Base-by-base conservation (phyloP, 1,284 basidiomycete genomes). In the Moesziomyces parantarcticus region DNA sequence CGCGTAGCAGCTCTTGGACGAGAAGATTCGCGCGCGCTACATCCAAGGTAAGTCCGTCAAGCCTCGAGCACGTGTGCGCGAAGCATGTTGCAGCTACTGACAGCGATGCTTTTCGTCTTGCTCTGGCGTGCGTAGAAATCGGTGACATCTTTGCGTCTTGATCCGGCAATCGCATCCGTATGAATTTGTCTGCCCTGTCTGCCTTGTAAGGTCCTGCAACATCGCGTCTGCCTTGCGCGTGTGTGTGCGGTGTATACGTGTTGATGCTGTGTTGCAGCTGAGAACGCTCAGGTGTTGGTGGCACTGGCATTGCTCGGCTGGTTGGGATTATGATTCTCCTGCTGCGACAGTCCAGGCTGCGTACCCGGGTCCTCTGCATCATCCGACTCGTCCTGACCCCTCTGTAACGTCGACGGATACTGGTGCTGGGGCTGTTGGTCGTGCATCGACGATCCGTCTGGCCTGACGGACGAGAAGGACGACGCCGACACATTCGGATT, bases 21-120 rank as follows among this genome's bases (percentile, higher is more conserved):
- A 78, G 18, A 65, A 63, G 52, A 76, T 78, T 41, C 73, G 76
- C 3, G 59, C 71, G 23, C 69, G 74, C 32, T 78, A 78, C 36
- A 65, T 73, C 32, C 73, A 66, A 67, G 75, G 75, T 77, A 34
- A 43, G 72, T 68, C 9, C 29, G 18, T 44, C 23, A 10, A n/a
- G n/a, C n/a, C n/a, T n/a, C 3, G 3, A 10, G 9, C 21, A 5
- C 5, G 5, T 3, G 42, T 16, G 21, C 13, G 6, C 13, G 14
- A 45, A 16, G 22, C 7, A 14, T 22, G n/a, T n/a, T n/a, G 6
- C 23, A 22, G n/a, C 23, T 9, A 18, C 32, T 29, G 21, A 36
- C 16, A 14, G 10, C 20, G 3, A 9, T 40, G 34, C 11, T 11
- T 13, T 34, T 16, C 22, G 7, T 20, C 18, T 32, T 8, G 16